Base-by-base conservation (phyloP, 2,329 filamentous ascomycete species). In the Colletotrichum musae region DNA sequence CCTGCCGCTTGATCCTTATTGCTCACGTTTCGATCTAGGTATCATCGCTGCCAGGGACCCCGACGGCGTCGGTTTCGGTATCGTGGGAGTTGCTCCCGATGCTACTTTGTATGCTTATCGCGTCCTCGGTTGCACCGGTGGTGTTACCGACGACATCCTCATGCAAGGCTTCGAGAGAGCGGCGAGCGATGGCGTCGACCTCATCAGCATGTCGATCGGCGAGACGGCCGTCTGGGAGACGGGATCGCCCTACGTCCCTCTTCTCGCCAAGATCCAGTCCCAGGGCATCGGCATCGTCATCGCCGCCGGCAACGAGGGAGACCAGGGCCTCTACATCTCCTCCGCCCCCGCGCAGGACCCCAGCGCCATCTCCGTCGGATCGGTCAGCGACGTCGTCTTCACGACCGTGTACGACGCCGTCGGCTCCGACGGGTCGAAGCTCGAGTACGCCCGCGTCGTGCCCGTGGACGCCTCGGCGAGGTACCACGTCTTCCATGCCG, bases 61-160 rank as follows among this genome's bases (percentile, higher is more conserved):
- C 9, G 39, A 41, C 3, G 60, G 48, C 21, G 48, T 65, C 12
- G 65, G 65, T 7, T 68, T 64, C 26, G 65, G 65, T 18, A 58
- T 68, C 43, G 70, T 61, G 5, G 77, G 77, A 36, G 77, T 79
- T 21, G 77, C 77, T 7, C 77, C 77, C 3, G 71, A 77, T 18
- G 76, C 76, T 1, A 76, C 68, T 1, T 58, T 78, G 6, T 72
- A 72, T 26, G 73, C 72, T 3, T 79, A 79, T 6, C 65, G 65
- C 16, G 56, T 68, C 0, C 41, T 64, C 5, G 60, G 54, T 2
- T 68, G 65, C 9, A 54, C 21, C 18, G 65, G 54, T 24, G 65
- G 65, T 10, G 54, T 54, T 2, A 65, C 65, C 4, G 60, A 68
- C 21, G 65, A 68, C 13, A 64, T 65, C 21, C 39, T 68, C 15